These are phyloP conservation scores for Fraxinus pennsylvanica DNA, from an alignment of 257 asterid genomes.

Conservation along the genomic window DNA sequence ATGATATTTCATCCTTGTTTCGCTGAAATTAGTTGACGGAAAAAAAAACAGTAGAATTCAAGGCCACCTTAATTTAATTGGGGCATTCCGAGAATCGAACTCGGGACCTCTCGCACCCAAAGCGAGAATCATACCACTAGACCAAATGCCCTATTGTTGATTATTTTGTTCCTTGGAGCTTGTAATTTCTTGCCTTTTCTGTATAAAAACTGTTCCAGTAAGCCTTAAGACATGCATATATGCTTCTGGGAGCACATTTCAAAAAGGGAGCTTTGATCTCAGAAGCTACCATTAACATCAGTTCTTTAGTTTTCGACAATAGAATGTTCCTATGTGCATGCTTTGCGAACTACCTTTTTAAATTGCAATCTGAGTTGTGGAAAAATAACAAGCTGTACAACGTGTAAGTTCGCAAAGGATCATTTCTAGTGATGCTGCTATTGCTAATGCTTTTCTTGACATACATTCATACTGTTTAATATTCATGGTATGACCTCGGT, in stretches of 20 bases:
- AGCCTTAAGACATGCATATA: too few relatives aligned
- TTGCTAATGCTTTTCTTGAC: neutral
- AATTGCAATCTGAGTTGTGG: too few relatives aligned
- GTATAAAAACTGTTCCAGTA: too few relatives aligned
- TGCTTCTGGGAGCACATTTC: neutral
- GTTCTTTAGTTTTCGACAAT: neutral
- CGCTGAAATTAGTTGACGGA: neutral
- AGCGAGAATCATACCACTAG: slow-evolving; percentile 59
- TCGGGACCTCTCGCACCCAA: slow-evolving; percentile 52
- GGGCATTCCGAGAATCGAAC: slow-evolving; percentile 56
- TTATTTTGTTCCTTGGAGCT: neutral
- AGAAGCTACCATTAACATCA: neutral
- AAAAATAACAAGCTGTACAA: too few relatives aligned
- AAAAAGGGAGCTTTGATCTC: neutral
- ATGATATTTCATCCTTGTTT: neutral
- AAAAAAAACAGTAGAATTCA: neutral
- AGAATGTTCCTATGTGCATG: neutral
- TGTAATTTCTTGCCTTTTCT: too few relatives aligned
- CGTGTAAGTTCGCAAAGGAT: neutral
- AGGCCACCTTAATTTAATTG: neutral
- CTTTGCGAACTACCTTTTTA: too few relatives aligned
- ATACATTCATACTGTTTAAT: neutral
- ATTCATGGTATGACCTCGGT: neutral
- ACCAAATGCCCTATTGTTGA: slow-evolving; percentile 42
- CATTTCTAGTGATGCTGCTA: neutral